These are phyloP conservation scores for Conticribra guillardii DNA, from an alignment of 108 stramenopile genomes.

Conservation along the genomic window DNA sequence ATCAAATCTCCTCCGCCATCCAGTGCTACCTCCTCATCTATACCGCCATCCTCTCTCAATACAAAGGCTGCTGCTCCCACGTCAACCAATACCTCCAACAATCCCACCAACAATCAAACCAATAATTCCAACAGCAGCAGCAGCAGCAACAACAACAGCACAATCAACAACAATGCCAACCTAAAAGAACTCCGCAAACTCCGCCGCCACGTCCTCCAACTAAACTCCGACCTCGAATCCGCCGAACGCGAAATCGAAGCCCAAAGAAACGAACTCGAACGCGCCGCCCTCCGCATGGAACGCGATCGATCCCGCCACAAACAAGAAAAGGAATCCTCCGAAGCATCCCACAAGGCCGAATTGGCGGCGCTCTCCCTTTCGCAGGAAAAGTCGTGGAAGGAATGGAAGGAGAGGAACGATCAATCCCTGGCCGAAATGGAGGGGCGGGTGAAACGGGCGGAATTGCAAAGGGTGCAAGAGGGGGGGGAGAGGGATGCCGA, in stretches of 20 bases:
- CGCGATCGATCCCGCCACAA: slow-evolving; percentile 69
- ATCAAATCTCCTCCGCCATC: no score
- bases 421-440: slow-evolving; percentile 57
- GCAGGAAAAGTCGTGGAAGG: slow-evolving; percentile 64
- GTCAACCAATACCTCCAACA: neutral
- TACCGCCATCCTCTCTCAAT: slow-evolving; percentile 6
- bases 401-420: slow-evolving; percentile 52
- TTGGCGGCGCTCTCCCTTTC: slow-evolving; percentile 43
- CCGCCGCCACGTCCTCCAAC: slow-evolving; percentile 75
- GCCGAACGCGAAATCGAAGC: slow-evolving; percentile 82
- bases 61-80: no score
- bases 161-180: slow-evolving; percentile 7
- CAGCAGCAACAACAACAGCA: slow-evolving; percentile 1
- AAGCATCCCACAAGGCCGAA: slow-evolving; percentile 57
- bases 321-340: slow-evolving; percentile 60
- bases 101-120: neutral
- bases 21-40: neutral
- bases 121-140: neutral
- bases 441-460: slow-evolving; percentile 36
- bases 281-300: slow-evolving; percentile 78
- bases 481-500: slow-evolving; percentile 81
- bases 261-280: slow-evolving; percentile 75
- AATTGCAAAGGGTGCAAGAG: slow-evolving; percentile 59
- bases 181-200: slow-evolving; percentile 72
- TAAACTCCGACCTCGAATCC: slow-evolving; percentile 72